These are phyloP conservation scores for Plantago coronopus DNA, from an alignment of 305 asterid species.

Conservation along the genomic window DNA sequence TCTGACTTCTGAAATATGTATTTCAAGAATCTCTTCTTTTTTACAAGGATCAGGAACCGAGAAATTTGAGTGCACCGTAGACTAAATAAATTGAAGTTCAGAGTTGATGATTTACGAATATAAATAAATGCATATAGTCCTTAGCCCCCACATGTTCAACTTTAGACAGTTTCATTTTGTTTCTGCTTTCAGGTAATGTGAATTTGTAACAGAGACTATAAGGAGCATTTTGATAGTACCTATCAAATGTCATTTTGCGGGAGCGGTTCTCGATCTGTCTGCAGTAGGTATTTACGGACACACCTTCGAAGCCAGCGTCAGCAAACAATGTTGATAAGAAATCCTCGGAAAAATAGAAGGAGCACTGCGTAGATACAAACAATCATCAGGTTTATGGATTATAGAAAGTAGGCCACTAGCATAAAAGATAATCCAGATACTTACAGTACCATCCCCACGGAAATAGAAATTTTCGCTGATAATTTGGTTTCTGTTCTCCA, in stretches of 20 bases:
- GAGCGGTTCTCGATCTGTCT: slow-evolving; percentile 54
- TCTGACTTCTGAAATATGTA: too few species aligned
- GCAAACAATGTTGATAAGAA: slow-evolving; percentile 50
- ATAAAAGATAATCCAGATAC: slow-evolving; percentile 24
- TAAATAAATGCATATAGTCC: too few species aligned
- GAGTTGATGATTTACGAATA: too few species aligned
- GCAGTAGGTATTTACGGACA: slow-evolving; percentile 50
- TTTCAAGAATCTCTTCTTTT: too few species aligned
- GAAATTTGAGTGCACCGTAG: too few species aligned
- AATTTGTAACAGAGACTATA: slow-evolving; percentile 16
- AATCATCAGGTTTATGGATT: slow-evolving; percentile 21
- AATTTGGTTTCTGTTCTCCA: slow-evolving; percentile 64
- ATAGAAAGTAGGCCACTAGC: slow-evolving; percentile 15
- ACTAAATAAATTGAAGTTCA: too few species aligned
- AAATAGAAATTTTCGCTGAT: slow-evolving; percentile 65
- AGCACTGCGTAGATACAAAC: slow-evolving; percentile 45
- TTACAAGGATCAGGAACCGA: too few species aligned
- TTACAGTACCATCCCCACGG: slow-evolving; percentile 83
- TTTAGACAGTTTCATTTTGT: too few species aligned
- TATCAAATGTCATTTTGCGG: slow-evolving; percentile 45
- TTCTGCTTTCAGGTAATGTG: neutral
- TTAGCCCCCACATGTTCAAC: too few species aligned
- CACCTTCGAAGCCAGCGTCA: slow-evolving; percentile 49
- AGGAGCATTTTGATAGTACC: slow-evolving; percentile 37
- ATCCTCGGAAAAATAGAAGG: slow-evolving; percentile 66